A percentile compares a stretch with the other conserved stretches of the same genome.
These are phyloP conservation scores for Auricularia sp. DNA, from an alignment of 768 basidiomycete species.

Conservation along the genomic window DNA sequence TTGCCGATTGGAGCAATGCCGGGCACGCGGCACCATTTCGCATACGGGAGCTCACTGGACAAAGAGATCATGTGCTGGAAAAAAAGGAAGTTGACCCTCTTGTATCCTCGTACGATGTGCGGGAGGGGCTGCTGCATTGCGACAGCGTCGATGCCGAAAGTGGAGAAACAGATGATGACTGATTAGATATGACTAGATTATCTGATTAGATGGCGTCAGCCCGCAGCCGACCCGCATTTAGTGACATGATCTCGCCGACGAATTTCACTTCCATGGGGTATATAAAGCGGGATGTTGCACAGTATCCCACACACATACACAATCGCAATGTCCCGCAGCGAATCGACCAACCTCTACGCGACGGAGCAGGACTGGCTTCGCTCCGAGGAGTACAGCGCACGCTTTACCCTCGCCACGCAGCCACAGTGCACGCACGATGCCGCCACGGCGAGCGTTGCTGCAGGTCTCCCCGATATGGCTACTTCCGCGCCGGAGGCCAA, in stretches of 20 bases:
- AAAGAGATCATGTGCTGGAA: too few species aligned
- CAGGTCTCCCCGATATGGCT: slow-evolving; percentile 34
- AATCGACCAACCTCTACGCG: neutral
- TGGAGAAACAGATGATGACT: neutral
- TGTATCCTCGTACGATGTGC: too few species aligned
- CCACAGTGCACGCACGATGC: slow-evolving; percentile 37
- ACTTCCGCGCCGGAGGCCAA: slow-evolving; percentile 35
- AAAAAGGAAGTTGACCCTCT: too few species aligned
- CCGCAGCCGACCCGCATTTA: too few species aligned
- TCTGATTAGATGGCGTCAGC: neutral
- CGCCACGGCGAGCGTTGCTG: slow-evolving; percentile 29
- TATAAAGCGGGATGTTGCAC: neutral
- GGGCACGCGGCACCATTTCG: too few species aligned
- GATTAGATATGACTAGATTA: neutral
- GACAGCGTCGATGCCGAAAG: too few species aligned
- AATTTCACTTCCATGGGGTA: neutral
- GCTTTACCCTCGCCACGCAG: slow-evolving; percentile 38
- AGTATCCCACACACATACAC: neutral
- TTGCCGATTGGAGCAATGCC: too few species aligned
- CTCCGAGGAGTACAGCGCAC: slow-evolving; percentile 41
- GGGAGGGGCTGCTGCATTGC: too few species aligned
- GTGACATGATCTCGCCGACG: too few species aligned
- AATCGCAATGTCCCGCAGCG: neutral
- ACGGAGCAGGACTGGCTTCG: slow-evolving; percentile 38
- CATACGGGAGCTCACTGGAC: too few species aligned